Evolutionary conservation across 1,139 yeast genomes (phyloP), one percentile per base, ranked within the genome.

Genomic region (Pichia sp.): DNA sequence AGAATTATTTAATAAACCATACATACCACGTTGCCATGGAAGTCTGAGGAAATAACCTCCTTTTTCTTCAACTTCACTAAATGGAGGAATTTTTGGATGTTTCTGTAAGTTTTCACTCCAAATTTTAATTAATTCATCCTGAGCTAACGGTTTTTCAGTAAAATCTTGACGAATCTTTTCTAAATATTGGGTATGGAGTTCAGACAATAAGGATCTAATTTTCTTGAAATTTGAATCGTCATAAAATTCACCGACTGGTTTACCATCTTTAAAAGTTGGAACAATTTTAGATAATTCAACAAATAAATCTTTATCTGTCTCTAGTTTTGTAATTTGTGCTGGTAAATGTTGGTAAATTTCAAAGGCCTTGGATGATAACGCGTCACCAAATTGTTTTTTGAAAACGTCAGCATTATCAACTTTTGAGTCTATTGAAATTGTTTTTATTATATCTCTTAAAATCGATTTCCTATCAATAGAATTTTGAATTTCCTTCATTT

Each of bases 11-110:
- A 79, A 69, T 61, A 95, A 82, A 23, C 97, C 97, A 65, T 76
- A 88, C 56, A 83, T 74, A 44, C 81, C 78, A 50, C 74, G 72
- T 67, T 85, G 94, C 89, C 89, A 84, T 53, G 92, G 92, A 48
- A 85, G 70, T 34, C 67, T 59, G 49, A 80, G 77, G 53, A 58
- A 61, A 40, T 74, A 60, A 56, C 78, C 82, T 51, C 85, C 80
- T 59, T 80, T 85, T 47, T 76, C 79, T 25, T 79, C 82, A 45
- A 74, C 73, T 49, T 82, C 79, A 44, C 73, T 65, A 47, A 57
- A 61, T 44, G 63, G 63, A 25, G 68, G 68, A 12, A 80, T 53
- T 39, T 64, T 65, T 16, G 71, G 69, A 57, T 80, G 83, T 47
- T 61, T 68, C 40, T 63, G 68, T 53, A 85, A 69, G n/a, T 71